Evolutionary conservation across 257 asterid genomes (phyloP), one percentile per base, ranked within the genome.

Genomic region (Scutellaria minor): DNA sequence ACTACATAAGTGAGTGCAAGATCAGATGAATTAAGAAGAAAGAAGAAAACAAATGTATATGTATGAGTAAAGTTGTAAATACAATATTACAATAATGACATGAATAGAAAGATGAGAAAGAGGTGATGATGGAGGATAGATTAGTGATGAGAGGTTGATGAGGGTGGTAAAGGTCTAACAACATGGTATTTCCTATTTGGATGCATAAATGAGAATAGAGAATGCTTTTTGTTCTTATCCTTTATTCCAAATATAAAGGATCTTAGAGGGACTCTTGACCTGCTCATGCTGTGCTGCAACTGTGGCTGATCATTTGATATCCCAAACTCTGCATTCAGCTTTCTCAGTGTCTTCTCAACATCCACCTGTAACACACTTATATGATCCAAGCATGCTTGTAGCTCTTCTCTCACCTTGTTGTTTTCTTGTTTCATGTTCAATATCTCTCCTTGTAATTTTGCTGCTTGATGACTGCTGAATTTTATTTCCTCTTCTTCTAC

Each of bases 401-500:
- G 83, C 70, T 94, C 96, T 69, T 87, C 92, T 58, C 86, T 87
- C 0, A 94, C 96, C 85, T 83, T 92, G 69, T 83, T 89, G 83
- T 91, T 94, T 71, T 94, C 99, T 68, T 91, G 99, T 77, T 90
- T 90, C 99, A 91, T 94, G 84, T 88, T 91, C 87, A 86, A 51
- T 58, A 87, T 80, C 83, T 94, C 98, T 31, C 99, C 99, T 77
- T 91, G 97, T 75, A 91, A 76, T 65, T 87, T 91, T 58, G 99
- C 99, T 53, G 99, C 99, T 78, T 91, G 97, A 60, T 94, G 97
- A 77, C 92, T 94, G 45, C 90, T 85, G 78, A 94, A 90, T 62
- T 51, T 74, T 54, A 87, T 84, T 66, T 88, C 95, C 1, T 90
- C 95, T 59, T 84, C 96, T 59, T 85, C 93, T 0, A 85, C 87